Evolutionary conservation across 1,284 basidiomycete genomes (phyloP), one percentile per base, ranked within the genome.

Genomic region (Omphalotus olearius): DNA sequence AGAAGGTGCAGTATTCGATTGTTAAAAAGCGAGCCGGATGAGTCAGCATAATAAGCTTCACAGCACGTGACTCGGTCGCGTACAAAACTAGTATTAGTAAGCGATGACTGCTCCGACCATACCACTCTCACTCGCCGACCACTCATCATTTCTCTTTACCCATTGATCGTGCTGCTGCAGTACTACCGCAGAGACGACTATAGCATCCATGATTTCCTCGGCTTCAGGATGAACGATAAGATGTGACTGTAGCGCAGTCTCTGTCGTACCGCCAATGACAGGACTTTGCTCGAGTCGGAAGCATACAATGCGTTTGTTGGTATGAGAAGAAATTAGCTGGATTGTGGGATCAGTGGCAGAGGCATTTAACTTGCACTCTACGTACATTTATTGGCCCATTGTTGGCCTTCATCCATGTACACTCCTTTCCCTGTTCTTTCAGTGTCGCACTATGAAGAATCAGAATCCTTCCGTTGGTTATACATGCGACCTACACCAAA

Each of bases 101-200:
- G 9, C 13, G 9, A 10, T 4, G 30, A 33, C 30, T 2, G 30
- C 9, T 33, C 30, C 30, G 9, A 33, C 9, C 30, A 33, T 33
- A 33, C 9, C 30, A 33, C 4, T 13, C 13, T 33, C 9, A 33
- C 9, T 13, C 3, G 13, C 30, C 13, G 30, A 33, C 30, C 30
- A 45, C 28, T 45, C 44, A 20, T 45, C 44, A 35, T 45, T 45
- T 13, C 36, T 45, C 44, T 28, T 45, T 26, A 35, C 30, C 44
- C 44, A 45, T 18, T n/a, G 44, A 33, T 45, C 23, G 14, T 45
- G 17, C 6, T 45, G 44, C 17, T 45, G 25, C 30, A 45, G 28
- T 13, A 45, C 36, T 26, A 45, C 14, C 9, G 28, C 44, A 16
- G 44, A 33, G 6, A 45, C 36, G 30, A 45, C 28, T n/a, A 45